Conservation (phyloP, 495 filamentous ascomycete genomes). For the Neurospora pannonica region DNA sequence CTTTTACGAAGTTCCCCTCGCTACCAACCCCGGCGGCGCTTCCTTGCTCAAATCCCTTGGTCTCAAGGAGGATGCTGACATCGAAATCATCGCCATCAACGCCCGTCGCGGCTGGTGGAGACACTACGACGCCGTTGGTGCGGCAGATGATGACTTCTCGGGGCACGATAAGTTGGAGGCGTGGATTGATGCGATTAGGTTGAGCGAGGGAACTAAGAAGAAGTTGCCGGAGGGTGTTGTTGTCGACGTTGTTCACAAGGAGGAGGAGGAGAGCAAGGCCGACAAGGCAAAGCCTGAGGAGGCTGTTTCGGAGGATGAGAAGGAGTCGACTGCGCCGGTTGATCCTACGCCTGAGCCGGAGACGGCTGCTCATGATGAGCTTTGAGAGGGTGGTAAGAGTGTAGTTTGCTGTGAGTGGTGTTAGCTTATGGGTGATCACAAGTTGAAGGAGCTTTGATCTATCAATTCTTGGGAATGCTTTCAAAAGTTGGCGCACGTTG, state of each 20-base stretch:
- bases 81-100: conserved; percentile 73
- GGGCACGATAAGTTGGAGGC: conserved; percentile 54
- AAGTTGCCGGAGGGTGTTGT: conserved; percentile 70
- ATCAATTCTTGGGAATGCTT: not conserved
- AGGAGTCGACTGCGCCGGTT: conserved; percentile 15
- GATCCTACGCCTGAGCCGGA: conserved; percentile 23
- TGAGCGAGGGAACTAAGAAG: conserved; percentile 76
- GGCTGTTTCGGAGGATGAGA: conserved; percentile 11
- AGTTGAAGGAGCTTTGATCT: not conserved
- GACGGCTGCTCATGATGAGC: conserved; percentile 34
- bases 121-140: conserved; percentile 38
- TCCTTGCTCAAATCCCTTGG: conserved; percentile 52
- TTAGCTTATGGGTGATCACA: not conserved
- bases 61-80: conserved; percentile 35
- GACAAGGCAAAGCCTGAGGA: conserved; percentile 30
- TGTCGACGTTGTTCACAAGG: not conserved
- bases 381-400: conserved; percentile 12
- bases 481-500: not conserved
- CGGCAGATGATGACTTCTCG: conserved; percentile 42
- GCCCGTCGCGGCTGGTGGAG: conserved; percentile 80
- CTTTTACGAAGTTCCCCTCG: conserved; percentile 60
- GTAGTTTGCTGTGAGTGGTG: not conserved
- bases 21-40: conserved; percentile 46
- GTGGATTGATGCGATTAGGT: conserved; percentile 80
- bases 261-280: conserved; percentile 29